phyloP scores from a whole-genome alignment of 1,284 basidiomycete genomes.

The Neolentinus lepideus region DNA sequence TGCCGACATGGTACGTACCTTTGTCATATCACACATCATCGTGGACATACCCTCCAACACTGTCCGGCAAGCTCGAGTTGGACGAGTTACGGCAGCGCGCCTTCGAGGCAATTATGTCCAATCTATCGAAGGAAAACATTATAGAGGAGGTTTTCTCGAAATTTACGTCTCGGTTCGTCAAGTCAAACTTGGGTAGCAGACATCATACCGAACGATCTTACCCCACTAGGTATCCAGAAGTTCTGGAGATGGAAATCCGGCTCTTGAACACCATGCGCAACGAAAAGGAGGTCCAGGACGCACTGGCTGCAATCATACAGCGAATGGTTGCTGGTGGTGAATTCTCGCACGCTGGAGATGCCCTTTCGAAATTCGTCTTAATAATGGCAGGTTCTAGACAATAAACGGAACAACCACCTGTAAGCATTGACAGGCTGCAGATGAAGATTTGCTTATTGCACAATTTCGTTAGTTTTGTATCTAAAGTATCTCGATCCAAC shows the following conservation, averaged over 20 bases:
- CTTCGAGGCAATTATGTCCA: constrained; percentile 3
- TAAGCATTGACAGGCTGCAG: too few relatives aligned
- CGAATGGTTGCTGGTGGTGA: constrained; percentile 2
- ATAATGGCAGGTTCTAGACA: too few relatives aligned
- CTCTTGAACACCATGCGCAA: constrained; percentile 7
- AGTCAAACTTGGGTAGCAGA: too few relatives aligned
- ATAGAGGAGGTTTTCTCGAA: constrained; percentile 14
- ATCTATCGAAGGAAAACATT: constrained; percentile 10
- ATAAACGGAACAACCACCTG: too few relatives aligned
- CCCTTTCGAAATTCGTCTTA: too few relatives aligned
- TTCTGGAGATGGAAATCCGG: constrained; percentile 10
- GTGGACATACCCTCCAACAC: too few relatives aligned
- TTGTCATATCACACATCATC: neutral
- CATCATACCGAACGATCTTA: too few relatives aligned
- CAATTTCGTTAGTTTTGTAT: too few relatives aligned
- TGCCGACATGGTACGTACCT: constrained; percentile 9
- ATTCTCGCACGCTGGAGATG: too few relatives aligned
- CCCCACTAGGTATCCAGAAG: constrained; percentile 12
- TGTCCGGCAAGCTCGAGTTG: constrained; percentile 7
- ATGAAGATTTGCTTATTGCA: too few relatives aligned
- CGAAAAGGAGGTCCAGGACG: constrained; percentile 6
- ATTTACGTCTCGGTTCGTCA: constrained; percentile 12
- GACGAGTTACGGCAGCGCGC: constrained; percentile 5
- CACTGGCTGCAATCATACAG: constrained; percentile 7
- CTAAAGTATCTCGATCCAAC: too few relatives aligned